Conservation (phyloP, 2,329 filamentous ascomycete species). For the Diplodia scrobiculata region DNA sequence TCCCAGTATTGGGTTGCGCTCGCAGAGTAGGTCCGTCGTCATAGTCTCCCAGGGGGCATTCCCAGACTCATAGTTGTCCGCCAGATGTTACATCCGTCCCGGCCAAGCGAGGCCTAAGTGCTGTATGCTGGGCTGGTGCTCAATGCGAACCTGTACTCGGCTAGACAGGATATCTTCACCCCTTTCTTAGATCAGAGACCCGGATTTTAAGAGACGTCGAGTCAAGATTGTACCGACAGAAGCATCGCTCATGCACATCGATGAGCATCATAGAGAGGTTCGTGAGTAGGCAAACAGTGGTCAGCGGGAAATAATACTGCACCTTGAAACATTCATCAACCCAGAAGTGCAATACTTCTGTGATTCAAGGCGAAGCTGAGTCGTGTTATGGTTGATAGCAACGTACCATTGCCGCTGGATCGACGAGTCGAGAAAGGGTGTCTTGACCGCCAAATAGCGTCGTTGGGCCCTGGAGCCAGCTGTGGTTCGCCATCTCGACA, state of each 20-base stretch:
- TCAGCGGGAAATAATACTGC: neutral
- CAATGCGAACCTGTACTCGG: conserved; percentile 13
- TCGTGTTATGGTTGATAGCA: neutral
- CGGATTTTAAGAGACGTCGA: neutral
- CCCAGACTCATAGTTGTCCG: conserved; percentile 7
- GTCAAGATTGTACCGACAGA: neutral
- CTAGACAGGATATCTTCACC: conserved; percentile 14
- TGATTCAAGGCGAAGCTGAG: neutral
- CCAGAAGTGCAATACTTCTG: neutral
- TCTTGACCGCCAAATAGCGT: conserved; percentile 18
- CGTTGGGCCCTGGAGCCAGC: neutral
- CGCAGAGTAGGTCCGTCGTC: conserved; percentile 19
- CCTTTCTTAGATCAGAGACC: conserved; percentile 8
- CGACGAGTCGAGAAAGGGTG: neutral
- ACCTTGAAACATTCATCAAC: neutral
- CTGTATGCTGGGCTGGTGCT: conserved; percentile 11
- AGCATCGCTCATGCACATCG: no score
- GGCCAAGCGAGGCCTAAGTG: conserved; percentile 15
- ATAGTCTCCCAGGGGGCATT: conserved; percentile 21
- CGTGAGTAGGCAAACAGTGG: no score
- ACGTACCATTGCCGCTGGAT: neutral
- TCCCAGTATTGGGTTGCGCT: neutral
- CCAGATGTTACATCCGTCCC: conserved; percentile 24
- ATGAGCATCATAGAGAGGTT: neutral
- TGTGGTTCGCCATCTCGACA: conserved; percentile 15